Percentiles rank a stretch among this genome's conserved stretches.
Evolutionary conservation across 805 yeast species (phyloP).

Genomic region (Kodamaea neixiangensis): DNA sequence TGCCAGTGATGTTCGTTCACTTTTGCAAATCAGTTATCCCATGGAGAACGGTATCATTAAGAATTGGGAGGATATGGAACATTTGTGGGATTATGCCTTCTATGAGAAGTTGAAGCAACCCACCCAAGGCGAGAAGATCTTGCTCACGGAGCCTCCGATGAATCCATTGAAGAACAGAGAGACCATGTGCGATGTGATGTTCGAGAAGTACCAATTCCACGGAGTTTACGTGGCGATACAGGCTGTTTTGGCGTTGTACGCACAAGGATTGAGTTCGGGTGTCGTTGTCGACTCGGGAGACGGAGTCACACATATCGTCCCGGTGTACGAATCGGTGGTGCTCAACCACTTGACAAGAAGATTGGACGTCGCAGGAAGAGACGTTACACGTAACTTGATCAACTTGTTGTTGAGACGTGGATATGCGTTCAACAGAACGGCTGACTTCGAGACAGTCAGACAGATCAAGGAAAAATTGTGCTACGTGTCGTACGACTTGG

Average conservation of each 20-base stretch:
- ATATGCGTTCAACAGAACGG: constrained; percentile 96
- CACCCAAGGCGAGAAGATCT: constrained; percentile 71
- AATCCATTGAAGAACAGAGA: constrained; percentile 91
- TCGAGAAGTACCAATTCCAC: constrained; percentile 85
- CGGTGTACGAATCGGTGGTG: constrained; percentile 97
- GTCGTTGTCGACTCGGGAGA: constrained; percentile 99
- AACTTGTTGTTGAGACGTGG: constrained; percentile 91
- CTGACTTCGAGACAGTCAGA: constrained; percentile 98
- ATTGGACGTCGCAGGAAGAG: constrained; percentile 97
- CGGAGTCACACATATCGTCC: constrained; percentile 98
- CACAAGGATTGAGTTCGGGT: constrained; percentile 95
- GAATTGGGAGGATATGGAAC: constrained; percentile 99
- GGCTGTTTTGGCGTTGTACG: constrained; percentile 96
- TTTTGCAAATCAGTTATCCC: constrained; percentile 92
- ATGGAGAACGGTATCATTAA: constrained; percentile 98
- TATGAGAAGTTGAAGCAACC: constrained; percentile 85
- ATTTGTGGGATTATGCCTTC: constrained; percentile 96
- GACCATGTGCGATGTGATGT: constrained; percentile 89
- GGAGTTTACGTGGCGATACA: constrained; percentile 96
- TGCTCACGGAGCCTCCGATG: constrained; percentile 97
- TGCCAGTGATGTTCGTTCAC: constrained; percentile 86
- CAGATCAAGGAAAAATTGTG: constrained; percentile 96
- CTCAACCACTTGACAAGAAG: constrained; percentile 89
- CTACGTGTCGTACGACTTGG: constrained; percentile 92
- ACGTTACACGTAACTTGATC: constrained; percentile 94